Base-by-base conservation (phyloP, 495 filamentous ascomycete species). In the Barbatosphaeria neglecta region DNA sequence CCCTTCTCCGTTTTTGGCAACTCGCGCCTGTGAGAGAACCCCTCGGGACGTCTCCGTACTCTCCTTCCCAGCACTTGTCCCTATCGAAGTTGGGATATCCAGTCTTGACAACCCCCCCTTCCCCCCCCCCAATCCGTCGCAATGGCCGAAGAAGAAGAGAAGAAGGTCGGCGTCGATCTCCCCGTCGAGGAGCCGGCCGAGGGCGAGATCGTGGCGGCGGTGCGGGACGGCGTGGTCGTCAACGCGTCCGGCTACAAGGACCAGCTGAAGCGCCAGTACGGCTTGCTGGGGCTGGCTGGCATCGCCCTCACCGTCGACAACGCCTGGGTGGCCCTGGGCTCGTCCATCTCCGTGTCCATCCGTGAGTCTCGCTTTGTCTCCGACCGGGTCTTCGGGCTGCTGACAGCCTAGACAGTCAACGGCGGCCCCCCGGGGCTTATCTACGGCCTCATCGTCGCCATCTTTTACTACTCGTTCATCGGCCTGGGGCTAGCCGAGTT, bases 211-310 rank as follows among this genome's bases (percentile, higher is more conserved):
- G 52, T 69, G 20, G 58, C 49, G 19, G 59, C 63, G 1, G 56
- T 67, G 25, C 56, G 65, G 40, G 51, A 56, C 24, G 62, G 66
- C n/a, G 42, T 65, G 13, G 51, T 58, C n/a, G 49, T 74, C 46
- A 80, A 80, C 52, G 70, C 68, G 15, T 76, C 76, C 11, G 76
- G 76, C 2, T 76, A 80, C 50, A 60, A 53, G 42, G 74, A 79
- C 54, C 71, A 79, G 46, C 54, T 79, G 19, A 66, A 74, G 43
- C 66, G 76, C 13, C 74, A 78, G 48, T 79, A 77, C 53, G 60
- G 67, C n/a, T 57, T 80, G 22, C 28, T 75, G 20, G 68, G 64
- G 33, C 63, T 79, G 6, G 69, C 70, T 39, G 72, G 70, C 15
- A 62, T 76, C 27, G 76, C 70, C 0, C 51, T 80, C 17, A 75